Evolutionary conservation across 176 grass and related monocot genomes (phyloP).

Genomic region (Carex kokanica): DNA sequence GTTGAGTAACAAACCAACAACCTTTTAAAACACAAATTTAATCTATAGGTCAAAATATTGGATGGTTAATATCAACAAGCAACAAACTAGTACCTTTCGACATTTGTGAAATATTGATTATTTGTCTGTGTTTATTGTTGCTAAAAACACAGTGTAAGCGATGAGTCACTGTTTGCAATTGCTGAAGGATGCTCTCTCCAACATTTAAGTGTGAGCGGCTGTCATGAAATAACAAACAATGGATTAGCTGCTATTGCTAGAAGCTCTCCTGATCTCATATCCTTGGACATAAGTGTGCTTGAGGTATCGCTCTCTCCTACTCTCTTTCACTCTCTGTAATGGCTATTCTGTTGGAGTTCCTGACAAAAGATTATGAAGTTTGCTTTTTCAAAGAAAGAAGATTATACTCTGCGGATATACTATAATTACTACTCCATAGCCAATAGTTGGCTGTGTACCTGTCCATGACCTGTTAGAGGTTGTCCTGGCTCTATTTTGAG

Average conservation of each 20-base stretch:
- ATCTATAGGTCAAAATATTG: neutral
- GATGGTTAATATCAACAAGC: neutral
- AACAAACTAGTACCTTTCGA: neutral
- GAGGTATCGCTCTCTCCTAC: slow-evolving; percentile 39
- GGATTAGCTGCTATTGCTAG: slow-evolving; percentile 67
- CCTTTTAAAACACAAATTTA: neutral
- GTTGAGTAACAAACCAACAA: neutral
- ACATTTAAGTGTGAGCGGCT: slow-evolving; percentile 65
- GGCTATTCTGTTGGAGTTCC: neutral
- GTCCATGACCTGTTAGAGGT: neutral
- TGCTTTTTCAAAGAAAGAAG: neutral
- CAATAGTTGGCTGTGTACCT: neutral
- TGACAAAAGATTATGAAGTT: neutral
- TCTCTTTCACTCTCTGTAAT: neutral
- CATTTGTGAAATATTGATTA: neutral
- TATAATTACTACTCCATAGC: neutral
- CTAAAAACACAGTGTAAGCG: slow-evolving; percentile 51
- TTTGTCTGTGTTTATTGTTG: neutral
- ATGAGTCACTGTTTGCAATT: slow-evolving; percentile 62
- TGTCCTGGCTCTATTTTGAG: neutral
- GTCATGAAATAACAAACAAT: slow-evolving; percentile 59
- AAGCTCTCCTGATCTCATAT: slow-evolving; percentile 69
- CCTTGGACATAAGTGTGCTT: slow-evolving; percentile 70
- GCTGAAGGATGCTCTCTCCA: slow-evolving; percentile 60
- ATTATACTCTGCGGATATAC: neutral